Base-by-base conservation (phyloP, 1,139 yeast species). In the Nakaseomyces delphensis region DNA sequence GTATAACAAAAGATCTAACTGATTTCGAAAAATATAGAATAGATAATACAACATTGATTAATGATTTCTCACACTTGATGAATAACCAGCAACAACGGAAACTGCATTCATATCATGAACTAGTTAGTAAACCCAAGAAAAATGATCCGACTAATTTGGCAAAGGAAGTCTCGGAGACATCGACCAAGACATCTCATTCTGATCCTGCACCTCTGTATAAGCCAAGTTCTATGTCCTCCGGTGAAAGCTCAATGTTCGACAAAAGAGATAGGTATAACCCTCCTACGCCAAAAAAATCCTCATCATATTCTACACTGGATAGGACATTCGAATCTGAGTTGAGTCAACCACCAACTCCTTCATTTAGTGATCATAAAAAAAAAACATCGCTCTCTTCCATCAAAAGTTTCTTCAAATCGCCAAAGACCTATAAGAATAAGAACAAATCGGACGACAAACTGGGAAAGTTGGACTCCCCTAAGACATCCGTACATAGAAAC, bases 351-450 rank as follows among this genome's bases (percentile, higher is more conserved):
- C 51, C 48, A 16, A 36, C 44, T 10, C 46, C 48, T 10, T 32
- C 44, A 16, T 41, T 44, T 24, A 53, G 53, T 36, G 39, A 51
- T 9, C 62, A 58, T 38, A 56, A 49, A 36, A 61, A 60, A 40
- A 57, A 58, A 41, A 43, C 57, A 0, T 57, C 64, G 3, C 55
- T 60, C 23, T 45, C 47, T 16, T 57, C 61, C 2, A 41, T 61
- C 21, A 61, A 54, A 38, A 59, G 52, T 38, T 42, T 61, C 14
- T 60, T 61, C 48, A 57, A 48, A 41, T 56, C 62, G 1, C 62
- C 63, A 7, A 53, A 50, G 38, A 37, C 52, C 7, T 25, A 43
- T 10, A 46, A 45, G 30, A 27, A 23, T 15, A 40, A 28, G 21
- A 38, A 27, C 10, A 38, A 39, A 21, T 16, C 30, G 11, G 35